Evolutionary conservation across 257 asterid genomes (phyloP), one percentile per base, ranked within the genome.

Genomic region (Schizonepeta tenuifolia): DNA sequence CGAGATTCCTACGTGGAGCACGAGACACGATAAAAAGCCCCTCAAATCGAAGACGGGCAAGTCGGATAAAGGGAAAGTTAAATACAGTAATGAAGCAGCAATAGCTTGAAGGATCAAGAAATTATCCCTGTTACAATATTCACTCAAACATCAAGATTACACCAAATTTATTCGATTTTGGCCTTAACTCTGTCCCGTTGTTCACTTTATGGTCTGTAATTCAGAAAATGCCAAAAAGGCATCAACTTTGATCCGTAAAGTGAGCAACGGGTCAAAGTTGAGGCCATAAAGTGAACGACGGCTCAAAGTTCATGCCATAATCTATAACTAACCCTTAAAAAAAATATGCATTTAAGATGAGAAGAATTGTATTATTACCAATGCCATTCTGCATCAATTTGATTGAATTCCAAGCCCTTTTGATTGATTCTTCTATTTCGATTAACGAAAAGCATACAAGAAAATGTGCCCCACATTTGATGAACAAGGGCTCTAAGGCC

Each of bases 301-400:
- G 43, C 8, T 38, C 43, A 38, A 38, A 38, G 43, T 38, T 38
- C 43, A 38, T 12, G 43, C 43, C 43, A 38, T 38, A 38, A 38
- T 1, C 12, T 38, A 38, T 38, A 38, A 38, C 9, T 38, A 36
- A 35, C 1, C 41, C 2, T 2, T 36, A 0, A 0, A 10, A 46
- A 14, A 14, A 10, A 1, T 51, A 17, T 51, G 57, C 55, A 49
- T 5, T 5, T 1, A 15, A 7, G 56, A 53, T 18, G 3, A 31
- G 11, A 36, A 3, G 18, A 18, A 31, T 55, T 22, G 57, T 43
- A 8, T 6, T 18, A 20, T 36, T 84, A 95, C 99, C 99, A 95
- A 71, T 95, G 88, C 97, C 97, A 92, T 68, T 95, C 97, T 58
- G 86, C 79, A 67, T 95, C 96, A 40, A 92, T 95, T 59, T 92